Conservation (phyloP, 768 basidiomycete genomes). For the Boletellus ananas region DNA sequence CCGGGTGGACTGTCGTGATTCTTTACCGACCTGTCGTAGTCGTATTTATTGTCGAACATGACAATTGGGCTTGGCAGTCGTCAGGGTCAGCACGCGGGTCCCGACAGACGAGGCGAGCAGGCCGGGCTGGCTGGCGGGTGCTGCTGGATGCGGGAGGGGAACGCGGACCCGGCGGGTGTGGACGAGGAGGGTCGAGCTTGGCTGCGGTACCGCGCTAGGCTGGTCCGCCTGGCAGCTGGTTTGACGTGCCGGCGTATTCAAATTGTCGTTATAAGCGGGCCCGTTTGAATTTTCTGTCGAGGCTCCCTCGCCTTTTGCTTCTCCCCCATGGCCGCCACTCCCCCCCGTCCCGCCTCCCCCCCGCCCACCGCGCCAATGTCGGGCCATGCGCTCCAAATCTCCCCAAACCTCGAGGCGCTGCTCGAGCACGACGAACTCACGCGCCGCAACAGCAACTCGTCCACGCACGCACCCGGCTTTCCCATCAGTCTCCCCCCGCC, state of each 20-base stretch:
- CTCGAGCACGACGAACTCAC: slow-evolving; percentile 54
- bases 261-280: slow-evolving; percentile 14
- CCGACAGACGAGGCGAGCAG: too few species aligned
- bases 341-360: slow-evolving; percentile 23
- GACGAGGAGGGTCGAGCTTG: too few species aligned
- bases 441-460: slow-evolving; percentile 31
- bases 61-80: background rate
- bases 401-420: slow-evolving; percentile 56
- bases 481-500: slow-evolving; percentile 31
- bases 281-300: background rate
- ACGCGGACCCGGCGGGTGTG: too few species aligned
- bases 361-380: slow-evolving; percentile 1
- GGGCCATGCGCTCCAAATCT: slow-evolving; percentile 43
- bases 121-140: too few species aligned
- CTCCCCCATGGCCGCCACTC: slow-evolving; percentile 18
- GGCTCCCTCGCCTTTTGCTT: background rate
- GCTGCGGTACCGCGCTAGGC: too few species aligned
- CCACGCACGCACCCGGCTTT: slow-evolving; percentile 19
- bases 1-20: too few species aligned
- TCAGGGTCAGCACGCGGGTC: background rate
- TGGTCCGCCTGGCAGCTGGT: too few species aligned
- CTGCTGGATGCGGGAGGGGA: too few species aligned
- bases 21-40: too few species aligned
- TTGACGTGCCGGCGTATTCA: slow-evolving; percentile 3
- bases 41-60: too few species aligned